Evolutionary conservation across 768 basidiomycete genomes (phyloP).

Genomic region (Clitopilus passeckerianus): DNA sequence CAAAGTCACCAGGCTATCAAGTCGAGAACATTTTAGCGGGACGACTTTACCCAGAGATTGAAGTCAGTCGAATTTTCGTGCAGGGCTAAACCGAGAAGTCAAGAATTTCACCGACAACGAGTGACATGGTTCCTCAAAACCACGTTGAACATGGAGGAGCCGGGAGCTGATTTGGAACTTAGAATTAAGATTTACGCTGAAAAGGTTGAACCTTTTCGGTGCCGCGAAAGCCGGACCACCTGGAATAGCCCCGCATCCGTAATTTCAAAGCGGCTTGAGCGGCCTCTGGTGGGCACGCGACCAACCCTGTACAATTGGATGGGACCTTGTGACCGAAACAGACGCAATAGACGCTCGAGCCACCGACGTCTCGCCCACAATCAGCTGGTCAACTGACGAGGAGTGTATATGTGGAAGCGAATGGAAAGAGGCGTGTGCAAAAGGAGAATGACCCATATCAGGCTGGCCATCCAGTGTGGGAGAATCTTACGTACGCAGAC

Average conservation of each 20-base stretch:
- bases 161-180: neutral
- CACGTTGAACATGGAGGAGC: neutral
- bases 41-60: neutral
- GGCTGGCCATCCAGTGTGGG: neutral
- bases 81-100: neutral
- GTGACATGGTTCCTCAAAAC: neutral
- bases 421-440: neutral
- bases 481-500: neutral
- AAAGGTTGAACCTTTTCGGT: neutral
- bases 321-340: neutral
- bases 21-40: neutral
- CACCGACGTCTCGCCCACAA: neutral
- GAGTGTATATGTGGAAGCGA: neutral
- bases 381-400: neutral
- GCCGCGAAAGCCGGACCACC: neutral
- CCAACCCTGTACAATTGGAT: neutral
- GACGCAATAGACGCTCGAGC: neutral
- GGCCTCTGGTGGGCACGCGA: neutral
- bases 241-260: neutral
- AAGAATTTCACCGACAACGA: neutral
- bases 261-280: neutral
- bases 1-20: neutral
- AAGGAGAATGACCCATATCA: neutral
- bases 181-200: neutral
- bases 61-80: neutral